These are phyloP conservation scores for Kondoa malvinella DNA, from an alignment of 768 basidiomycete species.

Conservation along the genomic window DNA sequence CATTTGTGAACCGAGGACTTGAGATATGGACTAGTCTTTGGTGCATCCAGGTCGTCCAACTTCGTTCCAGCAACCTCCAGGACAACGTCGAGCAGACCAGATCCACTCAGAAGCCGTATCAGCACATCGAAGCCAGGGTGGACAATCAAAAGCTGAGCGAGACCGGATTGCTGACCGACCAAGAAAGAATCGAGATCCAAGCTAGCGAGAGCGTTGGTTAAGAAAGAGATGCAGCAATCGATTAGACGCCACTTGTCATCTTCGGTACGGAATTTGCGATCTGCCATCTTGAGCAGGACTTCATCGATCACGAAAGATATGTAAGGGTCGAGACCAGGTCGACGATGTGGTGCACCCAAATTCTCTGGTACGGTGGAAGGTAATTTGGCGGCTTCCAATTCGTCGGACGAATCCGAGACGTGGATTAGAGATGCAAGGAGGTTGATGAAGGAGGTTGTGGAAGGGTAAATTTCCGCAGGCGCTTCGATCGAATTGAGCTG, in stretches of 20 bases:
- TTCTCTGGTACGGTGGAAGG: conserved; percentile 60
- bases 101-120: conserved; percentile 55
- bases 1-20: background rate
- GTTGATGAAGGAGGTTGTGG: conserved; percentile 71
- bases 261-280: conserved; percentile 54
- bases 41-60: conserved; percentile 43
- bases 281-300: conserved; percentile 60
- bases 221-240: conserved; percentile 63
- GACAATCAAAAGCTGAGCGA: conserved; percentile 31
- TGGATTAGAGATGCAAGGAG: conserved; percentile 59
- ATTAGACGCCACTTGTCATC: conserved; percentile 75
- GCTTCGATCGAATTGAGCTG: conserved; percentile 80
- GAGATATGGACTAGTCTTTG: background rate
- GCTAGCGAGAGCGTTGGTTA: conserved; percentile 65
- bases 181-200: conserved; percentile 64
- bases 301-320: conserved; percentile 74
- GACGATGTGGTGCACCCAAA: conserved; percentile 61
- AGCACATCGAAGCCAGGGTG: conserved; percentile 83
- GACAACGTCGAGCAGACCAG: conserved; percentile 53
- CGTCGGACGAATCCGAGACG: conserved; percentile 36
- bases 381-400: conserved; percentile 36
- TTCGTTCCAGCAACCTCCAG: conserved; percentile 69
- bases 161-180: conserved; percentile 19
- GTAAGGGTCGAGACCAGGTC: conserved; percentile 66
- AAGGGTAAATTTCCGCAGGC: conserved; percentile 58